Percentiles rank a stretch among this genome's conserved stretches.
phyloP scores from a whole-genome alignment of 768 basidiomycete species.

The Termitomyces sp. region DNA sequence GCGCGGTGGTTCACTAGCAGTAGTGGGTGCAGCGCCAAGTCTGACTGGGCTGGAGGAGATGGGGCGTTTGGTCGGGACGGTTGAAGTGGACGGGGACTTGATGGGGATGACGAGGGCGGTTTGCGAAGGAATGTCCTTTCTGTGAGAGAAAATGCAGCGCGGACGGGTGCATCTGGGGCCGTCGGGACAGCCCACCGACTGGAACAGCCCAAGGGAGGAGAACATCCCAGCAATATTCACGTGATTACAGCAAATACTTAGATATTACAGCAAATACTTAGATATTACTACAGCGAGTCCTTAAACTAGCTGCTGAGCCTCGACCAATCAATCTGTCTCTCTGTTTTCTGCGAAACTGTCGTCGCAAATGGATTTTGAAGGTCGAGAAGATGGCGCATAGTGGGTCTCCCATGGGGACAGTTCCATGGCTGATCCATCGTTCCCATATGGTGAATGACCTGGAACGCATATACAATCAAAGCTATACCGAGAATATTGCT shows the following conservation, averaged over 20 bases:
- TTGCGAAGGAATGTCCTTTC: constrained; percentile 27
- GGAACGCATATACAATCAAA: constrained; percentile 5
- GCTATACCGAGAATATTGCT: neutral
- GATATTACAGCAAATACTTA: too few species aligned
- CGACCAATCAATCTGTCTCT: neutral
- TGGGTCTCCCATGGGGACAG: constrained; percentile 82
- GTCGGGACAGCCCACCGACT: constrained; percentile 55
- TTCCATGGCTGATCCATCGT: constrained; percentile 85
- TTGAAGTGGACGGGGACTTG: constrained; percentile 12
- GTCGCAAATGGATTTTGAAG: constrained; percentile 20
- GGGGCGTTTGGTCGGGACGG: constrained; percentile 49
- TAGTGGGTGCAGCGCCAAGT: constrained; percentile 10
- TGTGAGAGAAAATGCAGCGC: constrained; percentile 67
- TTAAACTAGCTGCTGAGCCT: neutral
- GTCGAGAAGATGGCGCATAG: constrained; percentile 72
- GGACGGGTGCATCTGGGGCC: constrained; percentile 37
- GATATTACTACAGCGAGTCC: too few species aligned
- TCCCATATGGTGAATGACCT: constrained; percentile 80
- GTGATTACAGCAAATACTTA: too few species aligned
- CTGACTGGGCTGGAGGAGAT: constrained; percentile 33
- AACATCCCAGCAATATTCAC: constrained; percentile 47
- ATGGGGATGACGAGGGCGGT: constrained; percentile 33
- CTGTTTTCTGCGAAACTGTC: neutral
- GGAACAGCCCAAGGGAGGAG: constrained; percentile 52
- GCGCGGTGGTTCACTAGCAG: constrained; percentile 44